A percentile compares a stretch with the other conserved stretches of the same genome.
Conservation (phyloP, 2,329 filamentous ascomycete species). For the Monosporascus cannonballus region DNA sequence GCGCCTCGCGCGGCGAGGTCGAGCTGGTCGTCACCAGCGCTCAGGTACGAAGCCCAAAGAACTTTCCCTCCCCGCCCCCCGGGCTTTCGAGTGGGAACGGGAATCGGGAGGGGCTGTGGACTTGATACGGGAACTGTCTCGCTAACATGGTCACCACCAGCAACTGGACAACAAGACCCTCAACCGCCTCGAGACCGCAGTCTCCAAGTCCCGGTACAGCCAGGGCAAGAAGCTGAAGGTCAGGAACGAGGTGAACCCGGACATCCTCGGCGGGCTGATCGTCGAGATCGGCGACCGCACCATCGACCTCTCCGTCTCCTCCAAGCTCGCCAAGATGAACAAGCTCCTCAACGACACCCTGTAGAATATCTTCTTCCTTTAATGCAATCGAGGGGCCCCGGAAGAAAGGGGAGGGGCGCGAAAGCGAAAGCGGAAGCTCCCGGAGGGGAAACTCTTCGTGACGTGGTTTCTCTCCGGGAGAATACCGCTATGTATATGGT, state of each 20-base stretch:
- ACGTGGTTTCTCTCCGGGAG: neutral
- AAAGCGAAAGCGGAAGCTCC: conserved; percentile 1
- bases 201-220: conserved; percentile 83
- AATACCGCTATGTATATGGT: neutral
- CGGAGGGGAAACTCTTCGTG: neutral
- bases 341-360: conserved; percentile 94
- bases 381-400: conserved; percentile 1
- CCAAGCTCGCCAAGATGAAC: conserved; percentile 97
- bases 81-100: too few relatives aligned
- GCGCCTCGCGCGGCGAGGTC: conserved; percentile 84
- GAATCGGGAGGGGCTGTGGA: too few relatives aligned
- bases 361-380: conserved; percentile 56
- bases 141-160: conserved; percentile 37
- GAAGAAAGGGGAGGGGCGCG: neutral
- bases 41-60: conserved; percentile 52
- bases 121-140: neutral
- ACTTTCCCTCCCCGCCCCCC: too few relatives aligned
- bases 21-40: conserved; percentile 90
- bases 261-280: conserved; percentile 87
- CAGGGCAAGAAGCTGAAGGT: conserved; percentile 98
- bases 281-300: conserved; percentile 97
- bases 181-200: conserved; percentile 75
- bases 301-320: conserved; percentile 92
- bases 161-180: conserved; percentile 84
- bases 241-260: conserved; percentile 88